Conservation (phyloP, 768 basidiomycete genomes). For the Auricularia heimuer region DNA sequence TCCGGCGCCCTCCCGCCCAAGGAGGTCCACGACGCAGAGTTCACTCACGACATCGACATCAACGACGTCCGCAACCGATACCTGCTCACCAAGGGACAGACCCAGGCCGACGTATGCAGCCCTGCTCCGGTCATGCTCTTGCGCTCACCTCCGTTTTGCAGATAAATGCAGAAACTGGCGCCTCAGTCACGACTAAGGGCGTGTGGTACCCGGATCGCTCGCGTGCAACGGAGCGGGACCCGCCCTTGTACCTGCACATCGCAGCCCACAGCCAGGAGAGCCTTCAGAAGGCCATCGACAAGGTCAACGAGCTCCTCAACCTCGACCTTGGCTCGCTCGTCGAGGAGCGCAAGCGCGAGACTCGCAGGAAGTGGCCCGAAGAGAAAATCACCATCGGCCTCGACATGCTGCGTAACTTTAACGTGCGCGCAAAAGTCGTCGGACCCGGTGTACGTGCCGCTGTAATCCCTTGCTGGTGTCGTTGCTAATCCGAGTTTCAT, state of each 20-base stretch:
- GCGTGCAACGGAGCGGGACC: constrained; percentile 87
- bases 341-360: constrained; percentile 59
- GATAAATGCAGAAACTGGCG: constrained; percentile 90
- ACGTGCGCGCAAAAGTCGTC: constrained; percentile 94
- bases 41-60: constrained; percentile 88
- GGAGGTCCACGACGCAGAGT: constrained; percentile 71
- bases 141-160: constrained; percentile 20
- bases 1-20: constrained; percentile 32
- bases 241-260: constrained; percentile 89
- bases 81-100: constrained; percentile 84
- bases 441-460: constrained; percentile 66
- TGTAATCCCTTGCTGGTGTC: neutral
- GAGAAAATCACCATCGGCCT: constrained; percentile 86
- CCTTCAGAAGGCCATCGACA: constrained; percentile 58
- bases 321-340: constrained; percentile 74
- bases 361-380: constrained; percentile 89
- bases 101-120: constrained; percentile 73
- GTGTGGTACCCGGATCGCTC: constrained; percentile 91
- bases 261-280: constrained; percentile 61
- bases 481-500: neutral
- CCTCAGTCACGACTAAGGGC: constrained; percentile 86
- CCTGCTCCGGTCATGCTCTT: neutral
- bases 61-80: constrained; percentile 95
- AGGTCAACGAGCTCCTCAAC: constrained; percentile 60
- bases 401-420: constrained; percentile 91